Evolutionary conservation across 2,329 filamentous ascomycete species (phyloP).

Genomic region (Ophiosphaerella korrae): DNA sequence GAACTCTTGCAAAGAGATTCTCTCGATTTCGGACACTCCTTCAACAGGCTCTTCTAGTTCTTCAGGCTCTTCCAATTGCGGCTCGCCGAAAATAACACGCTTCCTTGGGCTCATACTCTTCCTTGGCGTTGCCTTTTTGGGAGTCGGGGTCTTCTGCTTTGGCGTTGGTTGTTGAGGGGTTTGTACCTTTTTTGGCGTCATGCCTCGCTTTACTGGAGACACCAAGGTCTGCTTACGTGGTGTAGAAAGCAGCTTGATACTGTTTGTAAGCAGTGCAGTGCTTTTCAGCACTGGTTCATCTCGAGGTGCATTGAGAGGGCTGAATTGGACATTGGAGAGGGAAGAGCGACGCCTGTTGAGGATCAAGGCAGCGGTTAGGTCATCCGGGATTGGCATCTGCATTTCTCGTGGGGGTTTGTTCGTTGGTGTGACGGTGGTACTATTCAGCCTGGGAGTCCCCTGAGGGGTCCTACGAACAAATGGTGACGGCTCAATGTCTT

Average conservation of each 20-base stretch:
- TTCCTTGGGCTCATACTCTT: conserved; percentile 43
- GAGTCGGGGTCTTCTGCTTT: conserved; percentile 47
- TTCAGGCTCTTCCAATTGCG: conserved; percentile 27
- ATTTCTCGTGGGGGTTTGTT: conserved; percentile 17
- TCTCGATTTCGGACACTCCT: conserved; percentile 54
- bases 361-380: conserved; percentile 42
- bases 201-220: conserved; percentile 50
- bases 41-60: conserved; percentile 31
- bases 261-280: conserved; percentile 47
- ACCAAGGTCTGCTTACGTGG: conserved; percentile 53
- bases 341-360: conserved; percentile 43
- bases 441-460: conserved; percentile 22
- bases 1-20: conserved; percentile 88
- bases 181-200: conserved; percentile 44
- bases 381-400: conserved; percentile 31
- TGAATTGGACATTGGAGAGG: conserved; percentile 42
- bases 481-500: conserved; percentile 43
- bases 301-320: conserved; percentile 34
- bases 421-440: conserved; percentile 28
- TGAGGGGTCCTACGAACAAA: conserved; percentile 36
- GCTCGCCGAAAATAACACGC: conserved; percentile 38
- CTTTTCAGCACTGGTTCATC: conserved; percentile 40
- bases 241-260: conserved; percentile 55
- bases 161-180: conserved; percentile 48
- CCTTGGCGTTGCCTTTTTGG: conserved; percentile 34